A percentile compares a stretch with the other conserved stretches of the same genome.
These are phyloP conservation scores for Grosmannia clavigera DNA, from an alignment of 2,329 filamentous ascomycete genomes.

Conservation along the genomic window DNA sequence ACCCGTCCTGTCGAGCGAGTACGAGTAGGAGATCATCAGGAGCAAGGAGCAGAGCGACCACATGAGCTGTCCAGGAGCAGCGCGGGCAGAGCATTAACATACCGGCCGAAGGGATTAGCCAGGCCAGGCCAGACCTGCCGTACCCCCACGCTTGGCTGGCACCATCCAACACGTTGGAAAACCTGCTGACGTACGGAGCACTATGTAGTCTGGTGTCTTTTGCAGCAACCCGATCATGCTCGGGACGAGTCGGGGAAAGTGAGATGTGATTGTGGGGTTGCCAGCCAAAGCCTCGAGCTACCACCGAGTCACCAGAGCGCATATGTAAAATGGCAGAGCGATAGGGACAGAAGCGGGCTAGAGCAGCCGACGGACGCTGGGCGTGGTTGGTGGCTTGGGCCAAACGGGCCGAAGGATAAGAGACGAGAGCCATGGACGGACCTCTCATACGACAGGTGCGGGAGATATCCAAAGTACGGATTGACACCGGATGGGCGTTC, in stretches of 20 bases:
- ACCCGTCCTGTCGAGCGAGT: neutral
- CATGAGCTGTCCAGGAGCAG: neutral
- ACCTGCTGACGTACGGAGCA: neutral
- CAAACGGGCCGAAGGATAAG: neutral
- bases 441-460: neutral
- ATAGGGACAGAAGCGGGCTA: neutral
- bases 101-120: neutral
- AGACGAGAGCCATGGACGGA: neutral
- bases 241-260: neutral
- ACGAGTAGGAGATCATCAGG: neutral
- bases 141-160: neutral
- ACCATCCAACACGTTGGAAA: neutral
- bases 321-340: neutral
- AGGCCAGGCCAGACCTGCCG: neutral
- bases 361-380: neutral
- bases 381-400: neutral
- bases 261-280: neutral
- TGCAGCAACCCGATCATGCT: neutral
- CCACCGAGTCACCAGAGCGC: neutral
- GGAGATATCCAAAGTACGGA: neutral
- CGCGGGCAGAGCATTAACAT: neutral
- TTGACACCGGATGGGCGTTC: neutral
- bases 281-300: neutral
- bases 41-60: neutral
- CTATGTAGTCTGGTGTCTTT: neutral